Evolutionary conservation across 1,284 basidiomycete species (phyloP).

Genomic region (Peniophora sp.): DNA sequence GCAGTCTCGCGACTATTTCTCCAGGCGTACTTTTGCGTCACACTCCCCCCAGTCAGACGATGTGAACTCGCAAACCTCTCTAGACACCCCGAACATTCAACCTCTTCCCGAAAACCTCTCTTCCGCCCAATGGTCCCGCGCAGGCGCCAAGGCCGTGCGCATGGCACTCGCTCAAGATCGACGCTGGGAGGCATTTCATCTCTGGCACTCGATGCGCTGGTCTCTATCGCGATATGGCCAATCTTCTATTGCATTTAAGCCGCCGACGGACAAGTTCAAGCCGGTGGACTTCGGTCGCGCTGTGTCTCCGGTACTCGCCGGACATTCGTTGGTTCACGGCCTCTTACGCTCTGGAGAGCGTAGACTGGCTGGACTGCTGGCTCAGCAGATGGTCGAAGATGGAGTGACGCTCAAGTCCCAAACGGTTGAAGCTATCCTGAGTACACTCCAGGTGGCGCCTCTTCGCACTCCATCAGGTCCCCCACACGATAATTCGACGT

Average conservation of each 20-base stretch:
- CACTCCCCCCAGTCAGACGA: background rate
- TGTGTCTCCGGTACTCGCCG: slow-evolving; percentile 48
- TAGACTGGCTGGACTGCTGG: slow-evolving; percentile 40
- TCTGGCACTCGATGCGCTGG: slow-evolving; percentile 49
- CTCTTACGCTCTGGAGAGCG: slow-evolving; percentile 43
- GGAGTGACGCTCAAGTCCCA: slow-evolving; percentile 38
- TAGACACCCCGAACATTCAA: background rate
- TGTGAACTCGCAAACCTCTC: background rate
- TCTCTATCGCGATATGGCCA: slow-evolving; percentile 20
- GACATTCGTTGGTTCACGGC: slow-evolving; percentile 56
- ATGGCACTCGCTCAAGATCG: slow-evolving; percentile 34
- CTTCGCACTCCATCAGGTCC: background rate
- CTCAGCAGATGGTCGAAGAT: slow-evolving; percentile 41
- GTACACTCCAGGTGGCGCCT: slow-evolving; percentile 19
- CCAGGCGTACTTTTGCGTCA: background rate
- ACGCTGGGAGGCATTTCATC: slow-evolving; percentile 41
- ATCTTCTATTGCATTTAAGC: background rate
- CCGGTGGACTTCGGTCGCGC: slow-evolving; percentile 40
- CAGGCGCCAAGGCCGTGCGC: slow-evolving; percentile 46
- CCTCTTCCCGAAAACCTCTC: slow-evolving; percentile 12
- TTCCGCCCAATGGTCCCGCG: slow-evolving; percentile 40
- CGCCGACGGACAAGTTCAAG: slow-evolving; percentile 11
- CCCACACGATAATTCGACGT: background rate
- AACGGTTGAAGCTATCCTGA: slow-evolving; percentile 41
- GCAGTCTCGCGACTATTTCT: too few species aligned